A percentile compares a stretch with the other conserved stretches of the same genome.
Evolutionary conservation across 2,329 filamentous ascomycete genomes (phyloP).

Genomic region (Penicillium occitanis): DNA sequence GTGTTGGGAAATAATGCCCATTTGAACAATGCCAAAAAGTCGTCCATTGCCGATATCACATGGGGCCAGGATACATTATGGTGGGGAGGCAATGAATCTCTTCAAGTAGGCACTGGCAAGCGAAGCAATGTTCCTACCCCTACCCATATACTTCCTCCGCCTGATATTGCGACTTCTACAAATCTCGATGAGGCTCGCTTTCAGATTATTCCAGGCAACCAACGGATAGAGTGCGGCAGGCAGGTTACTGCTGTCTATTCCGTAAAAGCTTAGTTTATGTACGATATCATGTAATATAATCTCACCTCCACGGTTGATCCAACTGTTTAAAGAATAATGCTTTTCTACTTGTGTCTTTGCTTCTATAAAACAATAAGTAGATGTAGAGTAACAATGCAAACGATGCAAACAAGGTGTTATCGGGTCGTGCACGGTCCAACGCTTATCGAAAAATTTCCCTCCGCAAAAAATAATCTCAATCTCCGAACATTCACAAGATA

Average conservation of each 20-base stretch:
- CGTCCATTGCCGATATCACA: conserved; percentile 66
- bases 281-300: conserved; percentile 9
- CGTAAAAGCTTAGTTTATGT: conserved; percentile 24
- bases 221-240: conserved; percentile 83
- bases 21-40: conserved; percentile 54
- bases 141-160: conserved; percentile 75
- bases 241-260: conserved; percentile 83
- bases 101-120: conserved; percentile 89
- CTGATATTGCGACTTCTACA: conserved; percentile 60
- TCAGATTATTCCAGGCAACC: conserved; percentile 77
- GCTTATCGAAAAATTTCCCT: conserved; percentile 37
- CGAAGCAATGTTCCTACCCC: conserved; percentile 76
- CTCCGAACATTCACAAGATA: neutral
- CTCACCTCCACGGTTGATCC: neutral
- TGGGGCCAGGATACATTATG: conserved; percentile 87
- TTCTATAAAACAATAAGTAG: neutral
- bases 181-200: conserved; percentile 68
- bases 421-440: conserved; percentile 35
- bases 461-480: conserved; percentile 7
- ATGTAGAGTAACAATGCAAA: conserved; percentile 11
- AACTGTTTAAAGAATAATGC: neutral
- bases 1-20: conserved; percentile 79
- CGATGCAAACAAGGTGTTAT: conserved; percentile 32
- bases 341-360: neutral
- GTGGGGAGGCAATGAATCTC: conserved; percentile 94